phyloP scores from a whole-genome alignment of 1,284 basidiomycete species.

The Coriolopsis trogii region DNA sequence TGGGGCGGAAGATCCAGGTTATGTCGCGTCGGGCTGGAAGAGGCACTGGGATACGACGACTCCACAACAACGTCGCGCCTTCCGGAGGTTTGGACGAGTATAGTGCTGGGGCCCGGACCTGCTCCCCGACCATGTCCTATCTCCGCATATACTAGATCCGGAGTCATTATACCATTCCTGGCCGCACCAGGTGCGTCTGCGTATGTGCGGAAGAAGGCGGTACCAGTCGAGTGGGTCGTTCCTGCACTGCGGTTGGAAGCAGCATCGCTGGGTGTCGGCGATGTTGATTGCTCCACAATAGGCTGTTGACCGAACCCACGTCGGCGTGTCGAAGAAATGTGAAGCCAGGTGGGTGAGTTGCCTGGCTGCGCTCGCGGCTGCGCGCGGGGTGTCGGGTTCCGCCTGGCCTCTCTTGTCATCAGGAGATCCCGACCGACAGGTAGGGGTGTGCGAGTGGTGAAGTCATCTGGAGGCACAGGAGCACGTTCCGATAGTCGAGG shows the following conservation, averaged over 20 bases:
- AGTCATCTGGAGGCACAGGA: slow-evolving; percentile 10
- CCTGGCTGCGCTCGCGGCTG: slow-evolving; percentile 18
- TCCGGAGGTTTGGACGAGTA: slow-evolving; percentile 21
- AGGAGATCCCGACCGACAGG: slow-evolving; percentile 19
- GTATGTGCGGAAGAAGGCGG: slow-evolving; percentile 63
- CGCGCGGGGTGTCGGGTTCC: slow-evolving; percentile 23
- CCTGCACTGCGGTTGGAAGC: slow-evolving; percentile 56
- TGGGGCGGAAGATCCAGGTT: slow-evolving; percentile 4
- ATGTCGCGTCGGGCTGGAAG: slow-evolving; percentile 20
- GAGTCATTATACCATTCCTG: slow-evolving; percentile 64
- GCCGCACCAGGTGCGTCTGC: slow-evolving; percentile 45
- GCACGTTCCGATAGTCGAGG: slow-evolving; percentile 14
- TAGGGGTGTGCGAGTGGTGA: neutral
- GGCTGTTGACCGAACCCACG: slow-evolving; percentile 58
- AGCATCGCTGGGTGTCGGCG: slow-evolving; percentile 60
- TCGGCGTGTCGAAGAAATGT: slow-evolving; percentile 33
- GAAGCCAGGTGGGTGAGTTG: slow-evolving; percentile 17
- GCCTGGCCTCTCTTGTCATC: slow-evolving; percentile 27
- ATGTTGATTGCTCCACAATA: slow-evolving; percentile 60
- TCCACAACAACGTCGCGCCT: slow-evolving; percentile 22
- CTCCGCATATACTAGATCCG: slow-evolving; percentile 75
- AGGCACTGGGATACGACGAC: slow-evolving; percentile 17
- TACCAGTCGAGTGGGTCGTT: slow-evolving; percentile 57
- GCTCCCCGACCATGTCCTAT: slow-evolving; percentile 73
- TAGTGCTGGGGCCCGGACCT: slow-evolving; percentile 30